A percentile compares a stretch with the other conserved stretches of the same genome.
phyloP scores from a whole-genome alignment of 371 early-diverging fungal genomes.

The Saksenaea vasiformis region DNA sequence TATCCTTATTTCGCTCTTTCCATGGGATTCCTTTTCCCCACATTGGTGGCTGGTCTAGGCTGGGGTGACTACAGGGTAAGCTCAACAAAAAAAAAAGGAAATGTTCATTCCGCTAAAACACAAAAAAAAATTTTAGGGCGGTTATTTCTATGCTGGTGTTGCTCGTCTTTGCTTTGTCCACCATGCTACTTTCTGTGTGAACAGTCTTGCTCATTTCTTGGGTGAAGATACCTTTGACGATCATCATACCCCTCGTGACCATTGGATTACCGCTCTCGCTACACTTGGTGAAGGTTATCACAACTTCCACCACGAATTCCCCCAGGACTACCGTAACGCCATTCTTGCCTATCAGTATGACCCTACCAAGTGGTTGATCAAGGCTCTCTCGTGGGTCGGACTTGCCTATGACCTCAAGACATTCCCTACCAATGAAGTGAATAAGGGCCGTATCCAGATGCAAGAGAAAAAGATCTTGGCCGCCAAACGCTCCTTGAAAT shows the following conservation, averaged over 20 bases:
- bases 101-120: neutral
- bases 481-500: conserved; percentile 63
- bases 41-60: conserved; percentile 77
- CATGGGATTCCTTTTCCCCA: conserved; percentile 78
- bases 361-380: conserved; percentile 95
- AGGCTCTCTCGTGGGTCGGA: conserved; percentile 63
- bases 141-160: conserved; percentile 85
- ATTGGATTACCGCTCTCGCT: conserved; percentile 78
- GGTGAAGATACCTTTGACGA: conserved; percentile 83
- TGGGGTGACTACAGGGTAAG: conserved; percentile 83
- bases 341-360: conserved; percentile 90
- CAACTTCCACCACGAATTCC: conserved; percentile 96
- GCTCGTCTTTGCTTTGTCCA: conserved; percentile 82
- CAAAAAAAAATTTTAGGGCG: conserved; percentile 52
- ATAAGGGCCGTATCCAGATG: conserved; percentile 84
- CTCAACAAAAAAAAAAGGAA: neutral
- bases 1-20: conserved; percentile 73
- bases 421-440: conserved; percentile 90
- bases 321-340: conserved; percentile 95
- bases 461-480: conserved; percentile 76
- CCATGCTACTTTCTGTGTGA: conserved; percentile 95
- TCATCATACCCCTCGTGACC: conserved; percentile 78
- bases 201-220: conserved; percentile 85
- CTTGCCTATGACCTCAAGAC: conserved; percentile 87
- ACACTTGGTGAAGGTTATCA: conserved; percentile 88